Evolutionary conservation across 2,329 filamentous ascomycete species (phyloP).

Genomic region (Colletotrichum australisinense): DNA sequence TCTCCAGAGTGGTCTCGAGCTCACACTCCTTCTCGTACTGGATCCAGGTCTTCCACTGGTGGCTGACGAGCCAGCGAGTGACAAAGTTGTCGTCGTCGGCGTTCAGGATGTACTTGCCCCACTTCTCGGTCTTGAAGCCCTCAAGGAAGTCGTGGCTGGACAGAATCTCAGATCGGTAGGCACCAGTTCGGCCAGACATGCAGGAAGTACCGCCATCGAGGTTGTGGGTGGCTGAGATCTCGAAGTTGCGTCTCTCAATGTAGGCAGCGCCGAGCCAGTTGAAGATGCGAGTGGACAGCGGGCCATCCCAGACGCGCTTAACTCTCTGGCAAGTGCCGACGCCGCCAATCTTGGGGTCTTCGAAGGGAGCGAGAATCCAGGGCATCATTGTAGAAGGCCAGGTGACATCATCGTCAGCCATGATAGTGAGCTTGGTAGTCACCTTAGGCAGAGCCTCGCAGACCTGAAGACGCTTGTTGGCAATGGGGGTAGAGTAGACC

Average conservation of each 20-base stretch:
- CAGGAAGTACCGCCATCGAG: constrained; percentile 97
- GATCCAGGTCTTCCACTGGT: constrained; percentile 94
- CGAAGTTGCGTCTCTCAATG: constrained; percentile 93
- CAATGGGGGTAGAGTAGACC: constrained; percentile 82
- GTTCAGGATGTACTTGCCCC: constrained; percentile 89
- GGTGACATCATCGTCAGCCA: constrained; percentile 95
- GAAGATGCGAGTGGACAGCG: constrained; percentile 74
- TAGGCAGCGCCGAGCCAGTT: constrained; percentile 94
- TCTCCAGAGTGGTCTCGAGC: constrained; percentile 92
- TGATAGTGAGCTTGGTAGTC: constrained; percentile 84
- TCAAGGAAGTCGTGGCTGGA: constrained; percentile 87
- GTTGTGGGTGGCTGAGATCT: constrained; percentile 94
- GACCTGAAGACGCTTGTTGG: constrained; percentile 96
- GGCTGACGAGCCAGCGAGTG: constrained; percentile 92
- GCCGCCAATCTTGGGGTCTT: constrained; percentile 84
- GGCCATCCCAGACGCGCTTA: constrained; percentile 72
- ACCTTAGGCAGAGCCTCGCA: constrained; percentile 91
- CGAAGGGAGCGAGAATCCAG: constrained; percentile 94
- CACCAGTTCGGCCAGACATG: constrained; percentile 93
- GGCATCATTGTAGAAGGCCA: constrained; percentile 88
- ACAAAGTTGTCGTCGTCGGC: constrained; percentile 99
- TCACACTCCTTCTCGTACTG: constrained; percentile 94
- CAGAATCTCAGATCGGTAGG: constrained; percentile 89
- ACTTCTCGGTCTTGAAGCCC: constrained; percentile 91
- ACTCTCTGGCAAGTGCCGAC: constrained; percentile 93